Conservation (phyloP, 1,284 basidiomycete genomes). For the Xerocomus tenax region DNA sequence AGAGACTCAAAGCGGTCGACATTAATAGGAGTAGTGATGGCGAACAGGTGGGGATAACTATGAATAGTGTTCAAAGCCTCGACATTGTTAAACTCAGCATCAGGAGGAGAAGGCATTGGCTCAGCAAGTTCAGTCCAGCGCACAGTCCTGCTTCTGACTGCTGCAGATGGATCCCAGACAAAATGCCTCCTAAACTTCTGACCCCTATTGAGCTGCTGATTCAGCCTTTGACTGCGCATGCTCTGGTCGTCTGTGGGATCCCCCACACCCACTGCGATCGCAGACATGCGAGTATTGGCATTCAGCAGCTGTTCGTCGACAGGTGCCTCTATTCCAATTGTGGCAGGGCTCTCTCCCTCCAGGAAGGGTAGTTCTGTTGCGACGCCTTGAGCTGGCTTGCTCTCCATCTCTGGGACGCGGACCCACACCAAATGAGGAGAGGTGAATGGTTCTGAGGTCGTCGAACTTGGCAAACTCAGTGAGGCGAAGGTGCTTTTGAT, state of each 20-base stretch:
- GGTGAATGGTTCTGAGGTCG: not conserved
- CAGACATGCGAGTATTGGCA: not conserved
- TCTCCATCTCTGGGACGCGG: not conserved
- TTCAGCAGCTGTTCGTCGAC: not conserved
- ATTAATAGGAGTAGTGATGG: too few relatives aligned
- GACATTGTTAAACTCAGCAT: too few relatives aligned
- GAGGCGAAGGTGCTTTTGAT: not conserved
- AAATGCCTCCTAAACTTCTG: slow-evolving; percentile 33
- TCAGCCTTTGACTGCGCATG: not conserved
- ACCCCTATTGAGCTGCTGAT: slow-evolving; percentile 24
- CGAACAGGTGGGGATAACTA: too few relatives aligned
- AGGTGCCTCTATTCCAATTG: not conserved
- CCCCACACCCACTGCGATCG: not conserved
- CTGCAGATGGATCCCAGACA: too few relatives aligned
- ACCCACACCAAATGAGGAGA: not conserved
- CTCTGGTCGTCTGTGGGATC: not conserved
- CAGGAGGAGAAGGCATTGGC: too few relatives aligned
- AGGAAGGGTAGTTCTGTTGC: not conserved
- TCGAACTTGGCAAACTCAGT: not conserved
- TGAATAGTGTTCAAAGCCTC: too few relatives aligned
- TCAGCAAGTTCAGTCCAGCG: too few relatives aligned
- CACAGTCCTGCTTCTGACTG: too few relatives aligned
- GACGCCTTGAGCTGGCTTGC: not conserved
- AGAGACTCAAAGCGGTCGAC: too few relatives aligned
- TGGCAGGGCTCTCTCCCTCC: not conserved